Percentiles rank a stretch among this genome's conserved stretches.
phyloP scores from a whole-genome alignment of 257 asterid genomes.

The Cruciata laevipes region DNA sequence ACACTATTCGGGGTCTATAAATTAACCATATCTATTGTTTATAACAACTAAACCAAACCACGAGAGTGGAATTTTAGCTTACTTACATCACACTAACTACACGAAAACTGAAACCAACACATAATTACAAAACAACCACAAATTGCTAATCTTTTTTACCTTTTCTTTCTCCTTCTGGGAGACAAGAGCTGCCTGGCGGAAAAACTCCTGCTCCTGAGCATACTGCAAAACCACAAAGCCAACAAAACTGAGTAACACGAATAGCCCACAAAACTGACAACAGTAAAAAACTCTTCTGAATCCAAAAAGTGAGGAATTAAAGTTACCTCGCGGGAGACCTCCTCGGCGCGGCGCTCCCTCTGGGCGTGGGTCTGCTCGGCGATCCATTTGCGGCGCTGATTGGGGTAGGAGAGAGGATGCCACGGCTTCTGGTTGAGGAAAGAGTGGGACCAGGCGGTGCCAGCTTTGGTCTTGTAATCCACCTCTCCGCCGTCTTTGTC shows the following conservation, averaged over 20 bases:
- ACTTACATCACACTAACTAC: neutral
- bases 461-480: conserved; percentile 81
- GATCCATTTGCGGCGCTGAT: conserved; percentile 99
- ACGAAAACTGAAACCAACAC: neutral
- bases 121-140: neutral
- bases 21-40: too few relatives aligned
- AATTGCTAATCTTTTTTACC: conserved; percentile 30
- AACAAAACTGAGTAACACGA: neutral
- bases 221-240: conserved; percentile 40
- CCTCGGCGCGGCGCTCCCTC: conserved; percentile 66
- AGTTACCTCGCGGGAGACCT: conserved; percentile 80
- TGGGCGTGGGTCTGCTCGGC: conserved; percentile 93
- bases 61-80: too few relatives aligned
- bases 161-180: conserved; percentile 90
- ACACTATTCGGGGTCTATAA: too few relatives aligned
- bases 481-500: conserved; percentile 83
- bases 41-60: too few relatives aligned
- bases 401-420: conserved; percentile 99
- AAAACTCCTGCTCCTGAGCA: conserved; percentile 97
- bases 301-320: neutral
- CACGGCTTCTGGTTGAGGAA: conserved; percentile 98
- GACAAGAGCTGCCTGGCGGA: conserved; percentile 83
- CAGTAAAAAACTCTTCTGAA: neutral
- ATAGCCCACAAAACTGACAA: neutral
- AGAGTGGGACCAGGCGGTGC: conserved; percentile 96